Base-by-base conservation (phyloP, 2,329 filamentous ascomycete genomes). In the Aspergillus novofumigatus region DNA sequence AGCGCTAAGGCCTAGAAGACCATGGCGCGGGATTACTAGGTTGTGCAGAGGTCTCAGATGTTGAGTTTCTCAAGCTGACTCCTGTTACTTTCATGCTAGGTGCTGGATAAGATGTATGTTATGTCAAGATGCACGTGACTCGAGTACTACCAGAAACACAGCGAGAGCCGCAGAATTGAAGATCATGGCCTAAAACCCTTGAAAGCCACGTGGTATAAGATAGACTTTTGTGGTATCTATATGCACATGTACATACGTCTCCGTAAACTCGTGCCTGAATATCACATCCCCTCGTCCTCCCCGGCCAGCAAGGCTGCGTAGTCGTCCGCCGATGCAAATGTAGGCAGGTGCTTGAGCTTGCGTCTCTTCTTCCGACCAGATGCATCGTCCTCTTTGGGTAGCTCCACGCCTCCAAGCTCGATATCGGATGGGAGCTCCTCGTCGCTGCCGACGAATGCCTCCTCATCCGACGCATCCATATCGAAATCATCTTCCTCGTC, bases 291-390 rank as follows among this genome's bases (percentile, higher is more conserved):
- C 48, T 73, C 86, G 60, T 86, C 86, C 52, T 94, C 90, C 62
- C 85, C 83, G 3, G 81, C 90, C 72, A 96, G 76, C 77, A 96
- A 82, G 67, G 89, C 89, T 17, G 92, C 93, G 74, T 97, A 99
- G 72, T 97, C 94, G 54, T 97, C 94, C 32, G 83, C 89, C 32
- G 91, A 95, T 21, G 95, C 94, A 78, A 99, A 99, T 38, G 86
- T 95, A 6, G 94, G 94, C 65, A 99, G 79, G 62, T 86, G 86
- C 83, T 92, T 96, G 74, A 97, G 81, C 78, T 91, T 91, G 82
- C 88, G 91, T 78, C 84, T 87, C 78, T 89, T 90, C 71, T 85
- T 82, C 64, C 74, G 73, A 17, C 72, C 72, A 23, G 78, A 75
- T 56, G 75, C 69, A 57, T 74, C 58, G 57, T 75, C 71, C 42